Conservation (phyloP, 805 yeast genomes). For the Kuraishia molischiana region DNA sequence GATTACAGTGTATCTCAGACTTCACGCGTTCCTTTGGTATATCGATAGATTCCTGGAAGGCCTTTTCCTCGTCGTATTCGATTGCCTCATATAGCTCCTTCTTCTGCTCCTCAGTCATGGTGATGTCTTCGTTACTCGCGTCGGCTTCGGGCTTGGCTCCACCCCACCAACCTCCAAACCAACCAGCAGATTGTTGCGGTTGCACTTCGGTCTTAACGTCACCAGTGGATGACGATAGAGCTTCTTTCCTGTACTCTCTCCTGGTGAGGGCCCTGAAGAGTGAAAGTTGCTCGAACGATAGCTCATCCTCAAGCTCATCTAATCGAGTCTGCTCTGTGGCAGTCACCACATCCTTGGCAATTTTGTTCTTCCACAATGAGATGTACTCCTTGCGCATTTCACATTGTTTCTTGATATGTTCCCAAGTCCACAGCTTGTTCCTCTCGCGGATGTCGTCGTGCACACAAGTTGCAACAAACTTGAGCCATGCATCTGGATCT, state of each 20-base stretch:
- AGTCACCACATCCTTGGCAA: conserved; percentile 20
- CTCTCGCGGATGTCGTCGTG: conserved; percentile 72
- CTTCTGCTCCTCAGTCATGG: conserved; percentile 77
- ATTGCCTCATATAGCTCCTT: conserved; percentile 89
- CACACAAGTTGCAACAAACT: conserved; percentile 71
- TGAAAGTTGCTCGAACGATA: conserved; percentile 71
- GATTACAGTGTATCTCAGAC: conserved; percentile 55
- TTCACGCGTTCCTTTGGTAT: conserved; percentile 66
- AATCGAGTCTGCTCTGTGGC: conserved; percentile 27
- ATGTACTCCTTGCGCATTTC: conserved; percentile 66
- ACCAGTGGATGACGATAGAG: conserved; percentile 13
- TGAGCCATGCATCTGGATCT: conserved; percentile 74
- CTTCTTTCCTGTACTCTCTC: conserved; percentile 52
- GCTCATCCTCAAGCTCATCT: conserved; percentile 42
- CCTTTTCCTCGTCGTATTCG: conserved; percentile 69
- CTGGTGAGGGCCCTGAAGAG: conserved; percentile 79
- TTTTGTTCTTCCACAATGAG: conserved; percentile 51
- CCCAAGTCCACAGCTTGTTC: conserved; percentile 87
- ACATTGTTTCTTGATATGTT: conserved; percentile 55
- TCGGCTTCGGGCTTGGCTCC: conserved; percentile 9
- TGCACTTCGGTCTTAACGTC: conserved; percentile 4
- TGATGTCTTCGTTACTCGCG: conserved; percentile 21
- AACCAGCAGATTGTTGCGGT: conserved; percentile 29
- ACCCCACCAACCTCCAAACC: conserved; percentile 67
- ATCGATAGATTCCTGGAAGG: conserved; percentile 41